These are phyloP conservation scores for Corniculantispora saksenae DNA, from an alignment of 2,329 filamentous ascomycete species.

Conservation along the genomic window DNA sequence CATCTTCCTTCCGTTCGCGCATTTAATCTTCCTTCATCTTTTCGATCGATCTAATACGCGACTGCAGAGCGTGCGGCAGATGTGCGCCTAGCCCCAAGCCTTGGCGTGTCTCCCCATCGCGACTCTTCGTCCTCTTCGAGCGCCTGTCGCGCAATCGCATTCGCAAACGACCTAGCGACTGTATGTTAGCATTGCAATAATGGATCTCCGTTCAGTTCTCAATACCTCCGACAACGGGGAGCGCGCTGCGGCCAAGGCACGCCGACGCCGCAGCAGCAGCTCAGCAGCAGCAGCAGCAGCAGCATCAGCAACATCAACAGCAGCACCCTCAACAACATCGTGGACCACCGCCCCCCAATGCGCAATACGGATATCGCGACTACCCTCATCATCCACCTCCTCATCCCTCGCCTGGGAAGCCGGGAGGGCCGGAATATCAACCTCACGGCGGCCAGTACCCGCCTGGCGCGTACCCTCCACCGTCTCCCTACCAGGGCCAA, in stretches of 20 bases:
- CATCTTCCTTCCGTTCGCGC: slow-evolving; percentile 11
- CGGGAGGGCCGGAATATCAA: slow-evolving; percentile 47
- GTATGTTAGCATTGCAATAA: slow-evolving; percentile 23
- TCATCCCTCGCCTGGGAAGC: slow-evolving; percentile 51
- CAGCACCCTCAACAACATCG: slow-evolving; percentile 45
- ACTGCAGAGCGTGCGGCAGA: background rate
- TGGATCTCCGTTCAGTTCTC: slow-evolving; percentile 58
- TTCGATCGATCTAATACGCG: slow-evolving; percentile 10
- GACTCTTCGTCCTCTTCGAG: slow-evolving; percentile 17
- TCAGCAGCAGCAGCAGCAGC: slow-evolving; percentile 17
- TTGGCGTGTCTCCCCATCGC: slow-evolving; percentile 15
- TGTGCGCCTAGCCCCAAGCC: slow-evolving; percentile 7
- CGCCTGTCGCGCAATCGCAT: slow-evolving; percentile 21
- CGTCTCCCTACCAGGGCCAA: slow-evolving; percentile 40
- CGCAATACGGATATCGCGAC: slow-evolving; percentile 52
- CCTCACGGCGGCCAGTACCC: slow-evolving; percentile 30
- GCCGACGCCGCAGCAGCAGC: slow-evolving; percentile 23
- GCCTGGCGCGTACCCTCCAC: slow-evolving; percentile 39
- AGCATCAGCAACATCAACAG: slow-evolving; percentile 34
- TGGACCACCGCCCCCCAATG: slow-evolving; percentile 40
- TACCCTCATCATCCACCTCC: slow-evolving; percentile 47
- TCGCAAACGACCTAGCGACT: background rate
- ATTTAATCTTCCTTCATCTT: background rate
- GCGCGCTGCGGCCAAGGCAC: slow-evolving; percentile 36
- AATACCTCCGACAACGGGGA: slow-evolving; percentile 53